Evolutionary conservation across 169 alveolate species (phyloP), one percentile per base, ranked within the genome.

Genomic region (Eimeria brunetti): DNA sequence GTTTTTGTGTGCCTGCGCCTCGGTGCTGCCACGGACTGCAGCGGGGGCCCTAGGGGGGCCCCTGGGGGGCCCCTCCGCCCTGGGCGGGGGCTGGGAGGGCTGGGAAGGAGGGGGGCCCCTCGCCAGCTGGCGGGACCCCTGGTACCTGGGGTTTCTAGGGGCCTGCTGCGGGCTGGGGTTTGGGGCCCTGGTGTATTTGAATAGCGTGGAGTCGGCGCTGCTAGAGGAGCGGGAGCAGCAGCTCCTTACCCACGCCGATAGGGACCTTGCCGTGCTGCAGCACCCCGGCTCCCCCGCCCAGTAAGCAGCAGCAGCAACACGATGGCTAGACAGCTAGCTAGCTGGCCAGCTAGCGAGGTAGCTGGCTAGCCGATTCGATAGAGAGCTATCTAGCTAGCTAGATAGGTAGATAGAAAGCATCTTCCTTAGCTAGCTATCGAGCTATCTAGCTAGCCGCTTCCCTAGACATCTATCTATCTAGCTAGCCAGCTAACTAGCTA

Each of bases 51-150:
- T n/a, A n/a, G n/a, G n/a, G n/a, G n/a, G n/a, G n/a, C n/a, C n/a
- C n/a, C n/a, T n/a, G n/a, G n/a, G n/a, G n/a, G n/a, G n/a, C n/a
- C n/a, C n/a, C n/a, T n/a, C n/a, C n/a, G n/a, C n/a, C n/a, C n/a
- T n/a, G n/a, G n/a, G n/a, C n/a, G n/a, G n/a, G n/a, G n/a, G n/a
- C n/a, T n/a, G n/a, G n/a, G n/a, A n/a, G n/a, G n/a, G n/a, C n/a
- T n/a, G n/a, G n/a, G n/a, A n/a, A n/a, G n/a, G n/a, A n/a, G n/a
- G n/a, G n/a, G n/a, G n/a, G n/a, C n/a, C n/a, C n/a, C 95, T 97
- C 33, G 96, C 96, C 67, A 96, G 98, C 80, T 97, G 98, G 98
- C 92, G 97, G 51, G 97, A 97, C 85, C 98, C 98, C 73, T 97
- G 98, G 97, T 97, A 97, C 84, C 75, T 97, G 88, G 96, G 96